These are phyloP conservation scores for Pythium angustatum DNA, from an alignment of 352 stramenopile species.

Conservation along the genomic window DNA sequence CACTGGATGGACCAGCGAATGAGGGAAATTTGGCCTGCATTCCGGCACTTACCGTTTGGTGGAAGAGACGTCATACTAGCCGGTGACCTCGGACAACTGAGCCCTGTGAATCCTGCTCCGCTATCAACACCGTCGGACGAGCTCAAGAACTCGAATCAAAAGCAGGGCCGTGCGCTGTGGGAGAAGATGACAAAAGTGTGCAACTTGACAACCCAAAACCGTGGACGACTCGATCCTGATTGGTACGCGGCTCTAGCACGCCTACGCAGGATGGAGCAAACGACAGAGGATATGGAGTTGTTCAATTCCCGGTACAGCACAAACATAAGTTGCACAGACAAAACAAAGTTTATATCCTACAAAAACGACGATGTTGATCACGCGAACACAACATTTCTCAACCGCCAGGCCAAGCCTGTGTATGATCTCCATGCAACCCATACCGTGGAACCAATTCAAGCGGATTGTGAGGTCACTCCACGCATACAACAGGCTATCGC, in stretches of 20 bases:
- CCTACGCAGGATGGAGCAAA: conserved; percentile 10
- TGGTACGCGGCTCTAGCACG: conserved; percentile 5
- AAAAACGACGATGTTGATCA: conserved; percentile 12
- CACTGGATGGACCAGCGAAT: conserved; percentile 19
- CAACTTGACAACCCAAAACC: not conserved
- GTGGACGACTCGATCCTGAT: not conserved
- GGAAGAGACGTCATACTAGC: conserved; percentile 15
- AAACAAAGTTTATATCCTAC: conserved; percentile 5
- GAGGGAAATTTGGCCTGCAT: conserved; percentile 13
- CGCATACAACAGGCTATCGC: too few species aligned
- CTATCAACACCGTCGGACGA: conserved; percentile 1
- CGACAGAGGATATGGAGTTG: not conserved
- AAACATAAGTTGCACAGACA: not conserved
- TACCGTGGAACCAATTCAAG: not conserved
- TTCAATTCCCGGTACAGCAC: conserved; percentile 10
- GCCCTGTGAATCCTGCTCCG: not conserved
- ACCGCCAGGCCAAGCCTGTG: not conserved
- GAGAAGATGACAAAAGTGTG: not conserved
- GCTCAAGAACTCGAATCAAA: not conserved
- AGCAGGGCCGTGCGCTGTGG: not conserved
- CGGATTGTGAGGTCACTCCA: not conserved
- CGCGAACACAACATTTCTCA: not conserved
- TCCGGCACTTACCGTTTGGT: conserved; percentile 9
- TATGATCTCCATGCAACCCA: not conserved
- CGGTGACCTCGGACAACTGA: conserved; percentile 14